Evolutionary conservation across 2,329 filamentous ascomycete genomes (phyloP).

Genomic region (Zymoseptoria crescenta): DNA sequence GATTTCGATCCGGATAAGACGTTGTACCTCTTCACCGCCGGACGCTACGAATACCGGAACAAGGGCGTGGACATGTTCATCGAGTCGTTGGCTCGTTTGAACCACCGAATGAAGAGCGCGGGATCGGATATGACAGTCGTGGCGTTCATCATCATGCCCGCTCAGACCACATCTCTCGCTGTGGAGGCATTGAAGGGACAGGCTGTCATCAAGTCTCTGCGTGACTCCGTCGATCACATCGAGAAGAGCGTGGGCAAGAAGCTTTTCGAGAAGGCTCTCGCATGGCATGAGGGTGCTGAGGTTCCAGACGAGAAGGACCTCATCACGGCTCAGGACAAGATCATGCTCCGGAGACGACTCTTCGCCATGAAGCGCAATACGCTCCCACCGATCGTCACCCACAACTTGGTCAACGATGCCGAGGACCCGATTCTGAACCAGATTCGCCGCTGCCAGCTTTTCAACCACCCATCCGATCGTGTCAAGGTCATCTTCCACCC

Average conservation of each 20-base stretch:
- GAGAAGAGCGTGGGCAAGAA: conserved; percentile 87
- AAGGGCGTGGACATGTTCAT: conserved; percentile 99
- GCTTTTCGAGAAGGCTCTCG: conserved; percentile 86
- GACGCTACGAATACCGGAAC: conserved; percentile 94
- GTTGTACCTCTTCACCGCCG: conserved; percentile 93
- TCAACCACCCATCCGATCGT: conserved; percentile 89
- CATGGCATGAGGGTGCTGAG: conserved; percentile 90
- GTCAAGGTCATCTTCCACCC: conserved; percentile 98
- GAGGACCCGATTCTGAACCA: conserved; percentile 96
- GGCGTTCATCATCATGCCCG: conserved; percentile 97
- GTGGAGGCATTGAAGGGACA: conserved; percentile 95
- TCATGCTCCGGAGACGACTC: conserved; percentile 79
- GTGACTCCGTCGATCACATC: conserved; percentile 88
- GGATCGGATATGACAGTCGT: conserved; percentile 92
- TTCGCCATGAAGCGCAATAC: conserved; percentile 94
- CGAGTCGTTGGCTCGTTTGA: conserved; percentile 86
- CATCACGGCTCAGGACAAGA: conserved; percentile 83
- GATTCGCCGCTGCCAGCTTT: conserved; percentile 88
- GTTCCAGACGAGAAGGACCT: conserved; percentile 96
- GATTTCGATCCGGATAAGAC: conserved; percentile 97
- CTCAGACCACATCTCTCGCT: conserved; percentile 87
- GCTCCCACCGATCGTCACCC: conserved; percentile 90
- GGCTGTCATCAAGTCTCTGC: conserved; percentile 90
- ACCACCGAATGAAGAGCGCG: conserved; percentile 77
- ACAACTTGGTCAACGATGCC: conserved; percentile 93